Evolutionary conservation across 176 grass and related monocot genomes (phyloP).

Genomic region (Alloteropsis semialata): DNA sequence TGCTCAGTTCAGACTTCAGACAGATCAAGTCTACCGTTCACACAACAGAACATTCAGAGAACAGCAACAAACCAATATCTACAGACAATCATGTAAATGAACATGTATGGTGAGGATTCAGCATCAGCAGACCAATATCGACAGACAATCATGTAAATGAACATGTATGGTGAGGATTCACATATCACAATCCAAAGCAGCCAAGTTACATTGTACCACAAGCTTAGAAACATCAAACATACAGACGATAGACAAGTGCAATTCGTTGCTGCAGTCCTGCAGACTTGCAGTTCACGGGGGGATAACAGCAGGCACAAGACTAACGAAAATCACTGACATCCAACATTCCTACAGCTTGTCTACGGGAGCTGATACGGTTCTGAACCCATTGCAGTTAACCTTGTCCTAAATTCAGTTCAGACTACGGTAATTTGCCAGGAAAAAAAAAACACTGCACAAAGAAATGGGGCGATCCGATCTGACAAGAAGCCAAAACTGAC

Average conservation of each 20-base stretch:
- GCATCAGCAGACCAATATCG: not conserved
- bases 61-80: too few species aligned
- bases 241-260: not conserved
- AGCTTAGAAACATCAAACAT: not conserved
- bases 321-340: not conserved
- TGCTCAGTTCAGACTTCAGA: not conserved
- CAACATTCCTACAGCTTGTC: not conserved
- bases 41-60: not conserved
- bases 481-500: not conserved
- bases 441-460: not conserved
- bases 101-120: not conserved
- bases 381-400: not conserved
- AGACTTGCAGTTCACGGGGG: not conserved
- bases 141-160: not conserved
- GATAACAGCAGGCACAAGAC: not conserved
- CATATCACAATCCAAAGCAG: not conserved
- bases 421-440: not conserved
- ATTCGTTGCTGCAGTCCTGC: not conserved
- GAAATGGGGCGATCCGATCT: constrained; percentile 1
- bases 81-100: not conserved
- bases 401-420: not conserved
- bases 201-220: not conserved
- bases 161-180: not conserved
- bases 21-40: not conserved
- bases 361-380: not conserved